phyloP scores from a whole-genome alignment of 148 eudicot species.

The Bassia scoparia region DNA sequence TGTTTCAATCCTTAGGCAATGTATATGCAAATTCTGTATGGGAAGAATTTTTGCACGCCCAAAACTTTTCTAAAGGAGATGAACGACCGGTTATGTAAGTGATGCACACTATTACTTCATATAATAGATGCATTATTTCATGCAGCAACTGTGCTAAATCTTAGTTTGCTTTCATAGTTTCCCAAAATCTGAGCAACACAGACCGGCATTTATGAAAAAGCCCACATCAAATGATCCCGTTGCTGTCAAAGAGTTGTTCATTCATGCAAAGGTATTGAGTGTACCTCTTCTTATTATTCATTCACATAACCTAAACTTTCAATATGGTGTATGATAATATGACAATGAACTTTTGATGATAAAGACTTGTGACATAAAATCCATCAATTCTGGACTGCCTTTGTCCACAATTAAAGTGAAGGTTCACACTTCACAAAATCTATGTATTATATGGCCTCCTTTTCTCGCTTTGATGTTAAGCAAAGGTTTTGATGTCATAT shows the following conservation, averaged over 20 bases:
- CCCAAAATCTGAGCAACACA: constrained; percentile 63
- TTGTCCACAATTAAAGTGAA: background rate
- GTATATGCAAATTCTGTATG: constrained; percentile 79
- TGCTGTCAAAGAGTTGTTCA: constrained; percentile 78
- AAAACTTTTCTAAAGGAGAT: constrained; percentile 48
- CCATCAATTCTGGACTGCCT: background rate
- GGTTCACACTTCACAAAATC: background rate
- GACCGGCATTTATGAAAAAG: constrained; percentile 59
- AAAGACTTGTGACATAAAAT: background rate
- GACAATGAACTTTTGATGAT: background rate
- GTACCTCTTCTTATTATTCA: background rate
- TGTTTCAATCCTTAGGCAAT: constrained; percentile 88
- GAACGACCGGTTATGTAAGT: constrained; percentile 75
- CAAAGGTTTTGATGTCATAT: background rate
- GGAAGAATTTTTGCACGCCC: constrained; percentile 77
- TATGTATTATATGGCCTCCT: background rate
- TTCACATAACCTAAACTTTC: background rate
- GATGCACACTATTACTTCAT: constrained; percentile 1
- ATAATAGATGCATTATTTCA: background rate
- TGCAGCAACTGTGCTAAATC: constrained; percentile 4
- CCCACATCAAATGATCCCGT: constrained; percentile 63
- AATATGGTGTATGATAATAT: background rate
- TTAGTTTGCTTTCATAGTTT: constrained; percentile 44
- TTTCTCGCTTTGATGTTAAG: background rate
- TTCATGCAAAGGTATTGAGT: constrained; percentile 75